Evolutionary conservation across 1,284 basidiomycete species (phyloP).

Genomic region (Ceratorhiza oryzae-sativae): DNA sequence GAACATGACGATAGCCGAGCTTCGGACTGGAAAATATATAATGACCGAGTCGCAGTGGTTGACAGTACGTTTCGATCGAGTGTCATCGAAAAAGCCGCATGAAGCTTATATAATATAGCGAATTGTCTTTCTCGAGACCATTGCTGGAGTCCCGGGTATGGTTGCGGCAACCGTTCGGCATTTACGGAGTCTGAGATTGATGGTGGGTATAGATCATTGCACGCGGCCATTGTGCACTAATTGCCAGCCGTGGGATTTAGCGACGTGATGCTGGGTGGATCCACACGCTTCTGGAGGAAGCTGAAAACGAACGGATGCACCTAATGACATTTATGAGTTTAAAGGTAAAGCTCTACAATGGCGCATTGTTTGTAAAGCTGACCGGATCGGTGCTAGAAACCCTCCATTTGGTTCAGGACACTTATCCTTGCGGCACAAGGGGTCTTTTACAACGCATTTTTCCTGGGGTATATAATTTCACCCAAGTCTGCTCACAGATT

Average conservation of each 20-base stretch:
- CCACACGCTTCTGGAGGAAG: conserved; percentile 86
- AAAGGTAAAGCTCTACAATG: conserved; percentile 54
- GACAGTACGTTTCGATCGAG: conserved; percentile 53
- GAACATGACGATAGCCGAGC: conserved; percentile 68
- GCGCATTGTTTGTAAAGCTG: conserved; percentile 64
- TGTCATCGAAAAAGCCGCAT: conserved; percentile 49
- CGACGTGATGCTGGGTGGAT: conserved; percentile 89
- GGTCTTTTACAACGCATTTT: conserved; percentile 91
- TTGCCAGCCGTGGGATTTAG: conserved; percentile 54
- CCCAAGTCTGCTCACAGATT: conserved; percentile 91
- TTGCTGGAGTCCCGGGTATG: conserved; percentile 96
- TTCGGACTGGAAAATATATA: conserved; percentile 74
- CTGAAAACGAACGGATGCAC: conserved; percentile 96
- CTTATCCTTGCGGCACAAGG: conserved; percentile 85
- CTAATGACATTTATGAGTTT: conserved; percentile 63
- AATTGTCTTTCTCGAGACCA: conserved; percentile 86
- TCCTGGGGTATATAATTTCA: conserved; percentile 62
- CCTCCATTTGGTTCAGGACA: conserved; percentile 78
- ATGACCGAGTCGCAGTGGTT: conserved; percentile 82
- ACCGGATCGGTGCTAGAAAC: conserved; percentile 78
- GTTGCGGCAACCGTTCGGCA: conserved; percentile 88
- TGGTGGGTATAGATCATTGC: conserved; percentile 63
- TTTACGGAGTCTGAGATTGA: conserved; percentile 78
- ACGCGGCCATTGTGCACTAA: conserved; percentile 1
- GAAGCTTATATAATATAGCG: conserved; percentile 56